Evolutionary conservation across 164 flowering plant genomes (phyloP), one percentile per base, ranked within the genome.

Genomic region (Cinnamomum micranthum): DNA sequence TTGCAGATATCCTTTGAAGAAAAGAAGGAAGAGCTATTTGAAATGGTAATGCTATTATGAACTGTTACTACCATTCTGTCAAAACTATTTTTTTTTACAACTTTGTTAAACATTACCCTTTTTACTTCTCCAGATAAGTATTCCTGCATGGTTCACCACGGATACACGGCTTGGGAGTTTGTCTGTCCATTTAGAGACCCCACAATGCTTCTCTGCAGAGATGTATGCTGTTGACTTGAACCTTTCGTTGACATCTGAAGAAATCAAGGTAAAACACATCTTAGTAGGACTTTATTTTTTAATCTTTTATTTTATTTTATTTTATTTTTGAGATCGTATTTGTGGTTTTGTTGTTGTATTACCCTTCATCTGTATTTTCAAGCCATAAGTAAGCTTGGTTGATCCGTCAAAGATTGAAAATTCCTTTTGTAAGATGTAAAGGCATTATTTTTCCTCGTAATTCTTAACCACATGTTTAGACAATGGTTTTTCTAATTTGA

Each of bases 181-280:
- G 85, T 91, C 99, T 52, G 77, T 95, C 76, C 97, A 96, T 86
- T 85, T 96, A 85, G 99, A 96, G 6, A 90, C 98, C 12, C 98
- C 99, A 23, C 99, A 94, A 78, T 95, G 98, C 84, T 95, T 95
- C 84, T 88, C 92, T 51, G 99, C 99, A 2, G 99, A 95, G 83
- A 95, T 94, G 98, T 95, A 95, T 82, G 92, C 98, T 76, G 88
- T 82, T 73, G 99, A 95, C 78, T 91, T 95, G 28, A 85, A 85
- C 75, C 92, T 92, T 77, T 59, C 79, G 55, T 97, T 90, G 71
- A 89, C 91, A 78, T 88, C 95, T 68, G 99, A 95, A 80, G 99
- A 95, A 80, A 95, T 92, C 81, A 95, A 95, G 98, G 99, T 95
- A 74, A 68, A 55, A 59, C 0, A 67, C 68, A 50, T 73, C 59